phyloP scores from a whole-genome alignment of 805 yeast species.

The Sugiyamaella floridensis region DNA sequence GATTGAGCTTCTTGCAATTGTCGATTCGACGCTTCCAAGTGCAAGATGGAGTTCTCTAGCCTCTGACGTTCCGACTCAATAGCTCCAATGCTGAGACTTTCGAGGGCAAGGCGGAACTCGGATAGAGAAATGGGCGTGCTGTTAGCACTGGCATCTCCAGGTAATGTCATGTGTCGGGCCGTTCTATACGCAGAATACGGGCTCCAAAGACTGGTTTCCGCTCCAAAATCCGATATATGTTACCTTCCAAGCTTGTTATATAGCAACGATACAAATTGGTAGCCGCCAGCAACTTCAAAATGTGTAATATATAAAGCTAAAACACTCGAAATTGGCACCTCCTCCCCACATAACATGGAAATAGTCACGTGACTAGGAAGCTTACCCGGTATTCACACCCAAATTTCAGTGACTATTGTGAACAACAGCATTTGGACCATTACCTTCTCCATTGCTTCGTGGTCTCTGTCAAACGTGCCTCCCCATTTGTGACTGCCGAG shows the following conservation, averaged over 20 bases:
- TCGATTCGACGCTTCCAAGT: slow-evolving; percentile 25
- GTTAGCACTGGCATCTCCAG: neutral
- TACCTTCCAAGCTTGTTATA: neutral
- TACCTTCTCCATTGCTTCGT: neutral
- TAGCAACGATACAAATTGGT: neutral
- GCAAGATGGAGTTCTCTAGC: slow-evolving; percentile 25
- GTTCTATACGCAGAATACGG: no score
- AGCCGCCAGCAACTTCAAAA: neutral
- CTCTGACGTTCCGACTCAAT: slow-evolving; percentile 20
- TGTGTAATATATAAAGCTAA: no score
- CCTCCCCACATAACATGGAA: no score
- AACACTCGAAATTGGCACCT: no score
- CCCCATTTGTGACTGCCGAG: neutral
- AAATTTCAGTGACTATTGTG: neutral
- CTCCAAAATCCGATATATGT: no score
- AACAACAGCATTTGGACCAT: neutral
- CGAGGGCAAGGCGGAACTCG: slow-evolving; percentile 15
- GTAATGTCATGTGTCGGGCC: neutral
- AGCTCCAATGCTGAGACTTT: slow-evolving; percentile 9
- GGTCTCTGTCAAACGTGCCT: neutral
- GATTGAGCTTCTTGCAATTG: slow-evolving; percentile 19
- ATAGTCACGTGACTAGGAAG: neutral
- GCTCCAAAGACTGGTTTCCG: no score
- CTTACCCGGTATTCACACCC: neutral
- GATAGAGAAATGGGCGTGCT: slow-evolving; percentile 6